Conservation (phyloP, 371 early-diverging fungal species). For the Mortierella sp. region DNA sequence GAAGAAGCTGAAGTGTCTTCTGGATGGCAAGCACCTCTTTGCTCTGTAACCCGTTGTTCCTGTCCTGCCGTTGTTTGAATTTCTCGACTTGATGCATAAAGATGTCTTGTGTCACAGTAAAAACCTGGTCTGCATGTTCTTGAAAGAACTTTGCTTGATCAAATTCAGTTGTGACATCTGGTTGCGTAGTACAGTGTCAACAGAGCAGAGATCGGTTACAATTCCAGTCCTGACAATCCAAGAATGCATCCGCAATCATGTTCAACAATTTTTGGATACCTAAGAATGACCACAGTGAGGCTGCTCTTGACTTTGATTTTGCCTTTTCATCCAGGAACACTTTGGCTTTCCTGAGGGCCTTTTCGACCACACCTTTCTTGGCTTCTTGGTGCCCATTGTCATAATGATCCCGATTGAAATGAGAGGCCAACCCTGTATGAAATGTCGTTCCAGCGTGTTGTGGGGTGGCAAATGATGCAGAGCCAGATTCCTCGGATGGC, state of each 20-base stretch:
- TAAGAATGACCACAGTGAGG: constrained; percentile 75
- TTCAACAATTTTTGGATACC: too few relatives aligned
- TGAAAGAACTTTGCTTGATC: constrained; percentile 85
- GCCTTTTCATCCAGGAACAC: constrained; percentile 83
- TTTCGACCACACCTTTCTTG: constrained; percentile 55
- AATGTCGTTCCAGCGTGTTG: constrained; percentile 42
- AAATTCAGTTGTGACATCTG: constrained; percentile 76
- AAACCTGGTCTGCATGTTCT: constrained; percentile 79
- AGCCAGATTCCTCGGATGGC: constrained; percentile 27
- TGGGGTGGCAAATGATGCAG: constrained; percentile 27
- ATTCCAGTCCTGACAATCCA: background rate
- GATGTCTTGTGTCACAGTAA: constrained; percentile 73
- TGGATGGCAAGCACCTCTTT: constrained; percentile 77
- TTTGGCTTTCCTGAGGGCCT: constrained; percentile 75
- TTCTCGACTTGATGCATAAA: constrained; percentile 79
- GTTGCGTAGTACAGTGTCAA: background rate
- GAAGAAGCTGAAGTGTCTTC: constrained; percentile 69
- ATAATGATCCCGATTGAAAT: constrained; percentile 32
- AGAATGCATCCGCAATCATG: too few relatives aligned
- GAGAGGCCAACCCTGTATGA: constrained; percentile 41
- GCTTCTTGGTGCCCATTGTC: constrained; percentile 21
- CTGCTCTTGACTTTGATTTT: constrained; percentile 77
- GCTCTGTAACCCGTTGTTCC: constrained; percentile 42
- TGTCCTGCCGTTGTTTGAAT: constrained; percentile 68
- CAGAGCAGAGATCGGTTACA: too few relatives aligned